Conservation (phyloP, 441 rosid species). For the Arabidopsis hybrid region DNA sequence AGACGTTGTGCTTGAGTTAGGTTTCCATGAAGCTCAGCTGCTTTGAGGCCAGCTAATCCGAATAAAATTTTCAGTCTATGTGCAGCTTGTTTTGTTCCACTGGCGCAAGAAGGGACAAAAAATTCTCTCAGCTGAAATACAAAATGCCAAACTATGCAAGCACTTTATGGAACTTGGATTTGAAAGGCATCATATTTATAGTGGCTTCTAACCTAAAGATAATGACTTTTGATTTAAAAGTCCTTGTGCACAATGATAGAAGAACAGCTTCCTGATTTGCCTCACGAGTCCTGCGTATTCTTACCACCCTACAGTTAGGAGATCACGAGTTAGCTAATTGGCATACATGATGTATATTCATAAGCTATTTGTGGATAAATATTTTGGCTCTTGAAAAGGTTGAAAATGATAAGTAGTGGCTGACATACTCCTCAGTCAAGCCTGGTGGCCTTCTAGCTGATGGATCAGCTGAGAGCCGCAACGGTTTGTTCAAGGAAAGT, state of each 20-base stretch:
- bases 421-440: slow-evolving; percentile 86
- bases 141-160: slow-evolving; percentile 27
- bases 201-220: slow-evolving; percentile 74
- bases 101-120: slow-evolving; percentile 45
- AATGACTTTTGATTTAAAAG: slow-evolving; percentile 83
- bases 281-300: slow-evolving; percentile 90
- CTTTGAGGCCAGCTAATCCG: slow-evolving; percentile 84
- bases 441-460: slow-evolving; percentile 86
- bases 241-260: slow-evolving; percentile 87
- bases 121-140: slow-evolving; percentile 18
- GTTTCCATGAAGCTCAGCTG: slow-evolving; percentile 98
- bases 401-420: slow-evolving; percentile 24
- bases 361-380: slow-evolving; percentile 12
- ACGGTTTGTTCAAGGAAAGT: slow-evolving; percentile 84
- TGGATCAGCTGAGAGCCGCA: slow-evolving; percentile 96
- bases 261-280: slow-evolving; percentile 95
- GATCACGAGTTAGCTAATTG: slow-evolving; percentile 21
- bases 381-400: slow-evolving; percentile 8
- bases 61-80: slow-evolving; percentile 95
- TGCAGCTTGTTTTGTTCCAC: slow-evolving; percentile 98
- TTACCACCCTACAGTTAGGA: slow-evolving; percentile 73
- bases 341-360: neutral
- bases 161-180: neutral
- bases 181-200: slow-evolving; percentile 10
- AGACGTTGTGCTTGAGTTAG: slow-evolving; percentile 98